A percentile compares a stretch with the other conserved stretches of the same genome.
Evolutionary conservation across 495 filamentous ascomycete species (phyloP).

Genomic region (Aspergillus nidulans): DNA sequence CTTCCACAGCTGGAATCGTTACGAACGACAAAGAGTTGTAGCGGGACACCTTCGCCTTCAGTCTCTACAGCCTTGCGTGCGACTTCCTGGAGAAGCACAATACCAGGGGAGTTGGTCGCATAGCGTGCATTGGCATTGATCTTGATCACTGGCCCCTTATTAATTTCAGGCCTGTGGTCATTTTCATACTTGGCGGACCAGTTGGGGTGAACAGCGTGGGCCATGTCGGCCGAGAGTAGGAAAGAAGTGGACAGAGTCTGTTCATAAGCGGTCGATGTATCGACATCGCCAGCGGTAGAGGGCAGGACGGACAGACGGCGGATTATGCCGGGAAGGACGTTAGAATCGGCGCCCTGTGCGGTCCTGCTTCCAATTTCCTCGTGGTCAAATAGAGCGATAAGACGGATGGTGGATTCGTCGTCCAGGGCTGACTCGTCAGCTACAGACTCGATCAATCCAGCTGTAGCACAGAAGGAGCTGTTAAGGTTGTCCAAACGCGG

Average conservation of each 20-base stretch:
- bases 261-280: slow-evolving; percentile 77
- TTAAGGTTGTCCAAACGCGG: slow-evolving; percentile 88
- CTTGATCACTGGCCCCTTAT: slow-evolving; percentile 94
- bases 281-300: slow-evolving; percentile 41
- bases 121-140: slow-evolving; percentile 97
- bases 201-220: slow-evolving; percentile 92
- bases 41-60: slow-evolving; percentile 59
- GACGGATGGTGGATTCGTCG: slow-evolving; percentile 73
- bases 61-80: slow-evolving; percentile 58
- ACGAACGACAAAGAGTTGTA: slow-evolving; percentile 93
- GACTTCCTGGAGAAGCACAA: slow-evolving; percentile 84
- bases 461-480: slow-evolving; percentile 86
- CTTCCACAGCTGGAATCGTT: slow-evolving; percentile 93
- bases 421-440: slow-evolving; percentile 57
- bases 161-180: slow-evolving; percentile 88
- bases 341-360: slow-evolving; percentile 91
- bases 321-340: slow-evolving; percentile 82
- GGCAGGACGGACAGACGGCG: slow-evolving; percentile 81
- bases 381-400: slow-evolving; percentile 93
- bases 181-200: slow-evolving; percentile 87
- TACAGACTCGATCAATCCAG: slow-evolving; percentile 79
- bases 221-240: slow-evolving; percentile 96
- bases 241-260: slow-evolving; percentile 91
- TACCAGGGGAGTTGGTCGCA: slow-evolving; percentile 91
- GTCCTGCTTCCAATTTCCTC: slow-evolving; percentile 92